Evolutionary conservation across 2,329 filamentous ascomycete genomes (phyloP).

Genomic region (Fusarium sp.): DNA sequence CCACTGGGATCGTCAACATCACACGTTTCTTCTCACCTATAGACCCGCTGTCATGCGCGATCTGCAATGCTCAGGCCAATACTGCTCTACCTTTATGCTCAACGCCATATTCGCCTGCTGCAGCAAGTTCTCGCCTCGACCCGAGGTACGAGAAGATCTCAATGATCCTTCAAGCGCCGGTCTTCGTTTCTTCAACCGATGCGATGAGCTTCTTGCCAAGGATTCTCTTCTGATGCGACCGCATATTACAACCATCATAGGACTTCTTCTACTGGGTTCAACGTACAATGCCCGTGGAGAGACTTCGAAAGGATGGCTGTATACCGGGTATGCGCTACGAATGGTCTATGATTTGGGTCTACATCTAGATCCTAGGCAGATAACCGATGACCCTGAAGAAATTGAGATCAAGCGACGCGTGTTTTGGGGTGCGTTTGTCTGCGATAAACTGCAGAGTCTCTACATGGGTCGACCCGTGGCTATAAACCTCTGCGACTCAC

Average conservation of each 20-base stretch:
- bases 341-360: conserved; percentile 21
- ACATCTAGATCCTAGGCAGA: neutral
- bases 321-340: conserved; percentile 2
- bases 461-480: conserved; percentile 17
- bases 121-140: conserved; percentile 11
- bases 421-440: conserved; percentile 51
- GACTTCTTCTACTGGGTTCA: conserved; percentile 9
- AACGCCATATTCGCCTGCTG: conserved; percentile 19
- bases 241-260: conserved; percentile 7
- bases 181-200: conserved; percentile 2
- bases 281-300: conserved; percentile 17
- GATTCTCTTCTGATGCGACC: neutral
- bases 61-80: neutral
- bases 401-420: conserved; percentile 11
- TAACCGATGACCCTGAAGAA: neutral
- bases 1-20: conserved; percentile 25
- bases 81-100: conserved; percentile 15
- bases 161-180: conserved; percentile 1
- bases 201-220: conserved; percentile 7
- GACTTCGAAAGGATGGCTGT: conserved; percentile 18
- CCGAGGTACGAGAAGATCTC: neutral
- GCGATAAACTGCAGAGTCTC: conserved; percentile 49
- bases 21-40: conserved; percentile 16
- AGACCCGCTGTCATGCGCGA: conserved; percentile 15
- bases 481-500: neutral